phyloP scores from a whole-genome alignment of 2,329 filamentous ascomycete genomes.

The Cryphonectria parasitica region DNA sequence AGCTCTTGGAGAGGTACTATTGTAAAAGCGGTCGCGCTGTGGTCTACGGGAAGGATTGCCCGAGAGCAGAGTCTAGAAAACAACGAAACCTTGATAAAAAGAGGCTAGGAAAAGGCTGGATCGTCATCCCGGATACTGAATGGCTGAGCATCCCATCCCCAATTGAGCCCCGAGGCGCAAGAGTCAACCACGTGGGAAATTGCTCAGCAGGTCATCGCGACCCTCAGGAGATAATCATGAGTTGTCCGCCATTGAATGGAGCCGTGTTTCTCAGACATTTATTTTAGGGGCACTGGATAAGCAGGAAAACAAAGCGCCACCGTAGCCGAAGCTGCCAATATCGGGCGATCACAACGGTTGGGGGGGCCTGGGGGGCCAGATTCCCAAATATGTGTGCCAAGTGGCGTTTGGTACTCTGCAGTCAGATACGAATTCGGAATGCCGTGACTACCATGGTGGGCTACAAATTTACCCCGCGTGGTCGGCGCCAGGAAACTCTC shows the following conservation, averaged over 20 bases:
- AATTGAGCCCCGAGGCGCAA: not conserved
- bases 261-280: not conserved
- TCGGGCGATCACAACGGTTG: not conserved
- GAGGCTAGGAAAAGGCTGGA: slow-evolving; percentile 1
- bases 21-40: not conserved
- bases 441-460: not conserved
- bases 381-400: not conserved
- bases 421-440: not conserved
- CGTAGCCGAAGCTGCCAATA: not conserved
- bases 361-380: not conserved
- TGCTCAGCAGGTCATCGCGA: not conserved
- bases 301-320: not conserved
- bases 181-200: slow-evolving; percentile 1
- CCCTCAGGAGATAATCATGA: not conserved
- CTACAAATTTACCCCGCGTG: not conserved
- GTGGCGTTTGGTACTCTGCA: not conserved
- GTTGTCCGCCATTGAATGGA: not conserved
- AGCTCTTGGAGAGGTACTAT: not conserved
- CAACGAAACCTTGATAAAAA: not conserved
- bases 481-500: slow-evolving; percentile 22
- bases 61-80: slow-evolving; percentile 6
- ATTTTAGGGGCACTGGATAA: not conserved
- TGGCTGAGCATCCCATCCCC: not conserved
- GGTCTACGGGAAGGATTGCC: slow-evolving; percentile 12
- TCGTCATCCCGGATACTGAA: slow-evolving; percentile 17